Percentiles rank a stretch among this genome's conserved stretches.
These are phyloP conservation scores for Plasmodium cynomolgi DNA, from an alignment of 169 alveolate genomes.

Conservation along the genomic window DNA sequence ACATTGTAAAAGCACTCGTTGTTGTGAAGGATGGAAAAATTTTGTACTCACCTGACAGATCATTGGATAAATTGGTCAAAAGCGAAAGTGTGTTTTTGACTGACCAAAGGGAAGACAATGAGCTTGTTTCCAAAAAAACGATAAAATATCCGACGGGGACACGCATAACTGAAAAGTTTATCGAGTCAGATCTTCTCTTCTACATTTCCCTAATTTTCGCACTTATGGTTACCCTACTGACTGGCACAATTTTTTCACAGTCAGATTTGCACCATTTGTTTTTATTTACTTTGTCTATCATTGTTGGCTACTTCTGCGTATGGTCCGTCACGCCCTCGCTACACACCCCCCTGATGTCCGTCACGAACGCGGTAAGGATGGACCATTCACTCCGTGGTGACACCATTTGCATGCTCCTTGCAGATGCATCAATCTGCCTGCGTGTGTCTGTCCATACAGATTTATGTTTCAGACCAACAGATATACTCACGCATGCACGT, in stretches of 20 bases:
- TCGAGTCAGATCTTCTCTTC: slow-evolving; percentile 57
- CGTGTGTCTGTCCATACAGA: not conserved
- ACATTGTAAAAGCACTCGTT: slow-evolving; percentile 80
- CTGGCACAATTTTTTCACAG: slow-evolving; percentile 46
- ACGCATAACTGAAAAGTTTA: slow-evolving; percentile 35
- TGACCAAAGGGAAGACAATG: slow-evolving; percentile 19
- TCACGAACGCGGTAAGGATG: slow-evolving; percentile 90
- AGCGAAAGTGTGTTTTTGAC: slow-evolving; percentile 66
- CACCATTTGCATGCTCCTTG: not conserved
- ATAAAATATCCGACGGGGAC: slow-evolving; percentile 70
- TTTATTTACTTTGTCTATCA: slow-evolving; percentile 79
- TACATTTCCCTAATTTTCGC: slow-evolving; percentile 32
- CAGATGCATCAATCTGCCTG: not conserved
- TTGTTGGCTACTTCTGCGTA: slow-evolving; percentile 89
- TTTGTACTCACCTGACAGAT: slow-evolving; percentile 75
- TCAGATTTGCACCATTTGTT: slow-evolving; percentile 62
- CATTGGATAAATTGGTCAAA: slow-evolving; percentile 9
- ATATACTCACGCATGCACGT: not conserved
- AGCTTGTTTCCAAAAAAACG: slow-evolving; percentile 75
- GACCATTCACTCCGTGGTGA: not conserved
- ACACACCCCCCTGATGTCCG: slow-evolving; percentile 94
- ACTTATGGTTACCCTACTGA: slow-evolving; percentile 10
- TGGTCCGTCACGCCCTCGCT: slow-evolving; percentile 94
- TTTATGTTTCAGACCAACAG: not conserved
- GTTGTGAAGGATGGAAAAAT: slow-evolving; percentile 80